Base-by-base conservation (phyloP, 1,139 yeast genomes). In the Suhomyces bokatorum region DNA sequence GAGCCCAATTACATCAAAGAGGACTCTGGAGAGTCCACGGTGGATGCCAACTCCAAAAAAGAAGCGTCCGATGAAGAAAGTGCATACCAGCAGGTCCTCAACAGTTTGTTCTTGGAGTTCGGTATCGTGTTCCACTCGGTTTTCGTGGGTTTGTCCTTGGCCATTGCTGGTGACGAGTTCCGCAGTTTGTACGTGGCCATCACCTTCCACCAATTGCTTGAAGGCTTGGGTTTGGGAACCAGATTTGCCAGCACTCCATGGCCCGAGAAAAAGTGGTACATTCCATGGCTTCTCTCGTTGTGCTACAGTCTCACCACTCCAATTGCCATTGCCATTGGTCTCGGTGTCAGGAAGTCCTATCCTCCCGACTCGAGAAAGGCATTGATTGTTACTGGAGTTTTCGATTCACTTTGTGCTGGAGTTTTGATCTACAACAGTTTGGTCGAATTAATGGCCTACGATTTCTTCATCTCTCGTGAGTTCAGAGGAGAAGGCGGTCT, bases 391-490 rank as follows among this genome's bases (percentile, higher is more conserved):
- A 67, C 66, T 7, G 75, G 76, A 9, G 57, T 62, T 1, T 69
- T 69, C 44, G 73, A 70, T 47, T 60, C 70, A 1, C 50, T 68
- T 32, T 69, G 73, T 47, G 67, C 70, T n/a, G 76, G 76, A 3
- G 59, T 70, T 15, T 62, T 70, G 50, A 64, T 70, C 22, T 70
- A 69, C 51, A 67, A 67, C 43, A 64, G 72, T 43, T 50, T 70
- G 35, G 73, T 70, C n/a, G 75, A 70, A 42, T 57, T 70, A 32
- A 67, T 70, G 73, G 75, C 73, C 3, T 64, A 65, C 42, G 75
- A 70, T 40, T 69, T 69, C 50, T 54, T 69, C 48, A 60, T 55
- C 39, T 66, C 69, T 9, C 49, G 51, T n/a, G 67, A 60, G 32
- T 62, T 67, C 44, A 52, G 57, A 43, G 56, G 54, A 4, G 54